Evolutionary conservation across 202 grass and related monocot species (phyloP).

Genomic region (Cymbopogon flexuosus): DNA sequence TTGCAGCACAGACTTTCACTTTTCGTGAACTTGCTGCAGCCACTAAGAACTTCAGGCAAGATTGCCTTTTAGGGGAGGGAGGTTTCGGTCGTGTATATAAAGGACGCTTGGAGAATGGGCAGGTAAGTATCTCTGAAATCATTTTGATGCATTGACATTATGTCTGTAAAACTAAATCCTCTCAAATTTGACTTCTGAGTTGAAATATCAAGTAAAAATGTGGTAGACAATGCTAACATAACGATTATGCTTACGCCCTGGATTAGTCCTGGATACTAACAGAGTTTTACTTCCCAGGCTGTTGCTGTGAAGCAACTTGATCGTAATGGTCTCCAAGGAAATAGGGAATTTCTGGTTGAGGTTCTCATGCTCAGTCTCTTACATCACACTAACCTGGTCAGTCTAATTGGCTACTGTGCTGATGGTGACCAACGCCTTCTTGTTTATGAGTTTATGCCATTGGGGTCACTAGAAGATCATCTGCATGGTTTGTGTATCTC

Average conservation of each 20-base stretch:
- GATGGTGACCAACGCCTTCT: constrained; percentile 76
- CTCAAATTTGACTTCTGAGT: neutral
- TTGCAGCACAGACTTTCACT: constrained; percentile 85
- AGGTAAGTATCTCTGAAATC: constrained; percentile 43
- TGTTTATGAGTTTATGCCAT: constrained; percentile 76
- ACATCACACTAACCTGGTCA: constrained; percentile 66
- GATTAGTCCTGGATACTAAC: constrained; percentile 25
- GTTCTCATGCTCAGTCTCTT: constrained; percentile 77
- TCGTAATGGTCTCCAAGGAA: constrained; percentile 70
- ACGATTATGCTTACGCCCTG: neutral
- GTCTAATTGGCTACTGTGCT: constrained; percentile 72
- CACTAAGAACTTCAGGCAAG: constrained; percentile 85
- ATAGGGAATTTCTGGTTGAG: constrained; percentile 74
- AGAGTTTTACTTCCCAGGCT: constrained; percentile 37
- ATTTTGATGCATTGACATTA: neutral
- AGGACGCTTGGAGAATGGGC: constrained; percentile 73
- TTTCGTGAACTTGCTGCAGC: constrained; percentile 81
- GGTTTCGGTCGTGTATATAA: constrained; percentile 85
- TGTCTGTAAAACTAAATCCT: neutral
- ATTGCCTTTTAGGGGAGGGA: constrained; percentile 73
- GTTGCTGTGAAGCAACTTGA: constrained; percentile 81
- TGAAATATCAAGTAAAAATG: constrained; percentile 13
- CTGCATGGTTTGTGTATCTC: constrained; percentile 52
- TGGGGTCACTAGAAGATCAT: constrained; percentile 80
- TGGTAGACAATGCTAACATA: constrained; percentile 18